Percentiles rank a stretch among this genome's conserved stretches.
These are phyloP conservation scores for Panus rudis DNA, from an alignment of 768 basidiomycete genomes.

Conservation along the genomic window DNA sequence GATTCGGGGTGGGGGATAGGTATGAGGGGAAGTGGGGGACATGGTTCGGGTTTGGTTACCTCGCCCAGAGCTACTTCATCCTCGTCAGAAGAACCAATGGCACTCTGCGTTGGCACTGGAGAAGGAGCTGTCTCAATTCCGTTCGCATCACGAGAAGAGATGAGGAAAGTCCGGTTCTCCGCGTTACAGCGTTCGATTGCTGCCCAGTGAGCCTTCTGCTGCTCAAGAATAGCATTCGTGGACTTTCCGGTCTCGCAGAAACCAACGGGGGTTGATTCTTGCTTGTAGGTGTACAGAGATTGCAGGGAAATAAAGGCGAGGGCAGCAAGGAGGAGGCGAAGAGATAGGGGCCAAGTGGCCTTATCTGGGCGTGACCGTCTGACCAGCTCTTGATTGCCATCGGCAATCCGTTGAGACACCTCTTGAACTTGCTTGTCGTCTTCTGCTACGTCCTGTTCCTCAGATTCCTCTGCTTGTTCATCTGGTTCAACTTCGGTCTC, in stretches of 20 bases:
- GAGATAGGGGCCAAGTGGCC: neutral
- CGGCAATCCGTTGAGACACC: conserved; percentile 33
- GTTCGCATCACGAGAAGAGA: conserved; percentile 21
- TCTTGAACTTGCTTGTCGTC: conserved; percentile 15
- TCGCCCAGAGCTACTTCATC: conserved; percentile 18
- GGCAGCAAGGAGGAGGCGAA: conserved; percentile 24
- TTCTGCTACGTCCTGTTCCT: neutral
- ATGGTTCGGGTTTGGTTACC: conserved; percentile 22
- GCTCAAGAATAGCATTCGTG: conserved; percentile 52
- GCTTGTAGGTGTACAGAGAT: conserved; percentile 46
- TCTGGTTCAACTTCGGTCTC: neutral
- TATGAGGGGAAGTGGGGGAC: conserved; percentile 48
- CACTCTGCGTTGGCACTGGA: conserved; percentile 9
- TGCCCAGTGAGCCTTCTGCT: conserved; percentile 35
- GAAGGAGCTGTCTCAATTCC: conserved; percentile 8
- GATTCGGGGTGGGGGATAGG: conserved; percentile 51
- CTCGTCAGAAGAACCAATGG: neutral
- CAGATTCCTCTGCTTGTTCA: neutral
- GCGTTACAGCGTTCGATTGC: conserved; percentile 50
- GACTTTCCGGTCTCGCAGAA: conserved; percentile 63
- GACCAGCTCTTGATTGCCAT: conserved; percentile 23
- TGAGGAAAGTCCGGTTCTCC: conserved; percentile 44
- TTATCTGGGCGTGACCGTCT: conserved; percentile 2
- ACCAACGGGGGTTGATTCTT: conserved; percentile 63
- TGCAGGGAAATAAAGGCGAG: conserved; percentile 6